Base-by-base conservation (phyloP, 2,329 filamentous ascomycete genomes). In the Venturiaceae sp. region DNA sequence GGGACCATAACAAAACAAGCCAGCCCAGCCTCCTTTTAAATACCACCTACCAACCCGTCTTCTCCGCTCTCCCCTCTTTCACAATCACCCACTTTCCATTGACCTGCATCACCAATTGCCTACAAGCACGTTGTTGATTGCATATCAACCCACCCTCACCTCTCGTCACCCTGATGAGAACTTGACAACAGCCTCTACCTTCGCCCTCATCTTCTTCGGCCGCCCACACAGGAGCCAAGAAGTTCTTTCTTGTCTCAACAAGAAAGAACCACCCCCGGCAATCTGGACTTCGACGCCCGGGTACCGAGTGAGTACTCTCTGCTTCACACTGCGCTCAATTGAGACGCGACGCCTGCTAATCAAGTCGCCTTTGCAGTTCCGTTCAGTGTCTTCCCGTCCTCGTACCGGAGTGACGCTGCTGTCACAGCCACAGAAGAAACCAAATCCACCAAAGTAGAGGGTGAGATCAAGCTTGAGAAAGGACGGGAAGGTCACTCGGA, bases 241-340 rank as follows among this genome's bases (percentile, higher is more conserved):
- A 74, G 71, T 74, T 73, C 69, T 72, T 84, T 84, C 81, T 84
- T 84, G 77, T 82, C 81, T 80, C 75, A 84, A 84, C 83, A 83
- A 89, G 86, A 86, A 84, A 81, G 82, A 83, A 79, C 84, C 79
- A 85, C 88, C 86, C 85, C 87, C 87, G 90, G 81, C 90, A 96
- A 90, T 83, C 92, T 96, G 92, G 92, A 96, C 90, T 96, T 95
- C 94, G 92, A 96, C 88, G 91, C 92, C 80, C 89, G 91, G 80
- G 89, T 96, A 80, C 90, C 92, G 83, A 94, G 44, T 50, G 30
- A 23, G 44, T 50, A 30, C 26, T 1, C 44, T 16, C 5, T 30
- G 14, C 23, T 50, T 32, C 26, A 50, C 26, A n/a, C 3, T 30
- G 44, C 13, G 3, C 44, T 30, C 21, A 5, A 23, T 50, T 41